Conservation (phyloP, 306 rosid genomes). For the Chamaecrista fasciculata region DNA sequence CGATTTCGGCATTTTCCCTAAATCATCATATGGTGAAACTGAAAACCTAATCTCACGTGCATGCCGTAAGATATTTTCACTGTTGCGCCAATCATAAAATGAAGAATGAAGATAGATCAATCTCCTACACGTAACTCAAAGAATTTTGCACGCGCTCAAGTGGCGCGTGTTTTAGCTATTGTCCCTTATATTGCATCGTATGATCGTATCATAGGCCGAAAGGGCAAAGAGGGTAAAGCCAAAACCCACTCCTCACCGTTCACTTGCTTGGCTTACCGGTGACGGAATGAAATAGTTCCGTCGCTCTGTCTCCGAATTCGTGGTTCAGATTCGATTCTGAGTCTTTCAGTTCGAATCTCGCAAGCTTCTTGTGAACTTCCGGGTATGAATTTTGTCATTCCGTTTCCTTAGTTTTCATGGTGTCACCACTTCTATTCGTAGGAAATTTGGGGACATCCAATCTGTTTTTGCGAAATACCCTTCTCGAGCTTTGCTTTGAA, state of each 20-base stretch:
- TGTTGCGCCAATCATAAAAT: slow-evolving; percentile 29
- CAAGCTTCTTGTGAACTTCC: slow-evolving; percentile 19
- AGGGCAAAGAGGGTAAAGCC: slow-evolving; percentile 25
- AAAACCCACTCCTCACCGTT: slow-evolving; percentile 54
- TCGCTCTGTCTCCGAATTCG: slow-evolving; percentile 20
- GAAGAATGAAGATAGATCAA: background rate
- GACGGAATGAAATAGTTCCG: slow-evolving; percentile 41
- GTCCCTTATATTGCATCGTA: background rate
- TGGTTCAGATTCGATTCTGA: slow-evolving; percentile 43
- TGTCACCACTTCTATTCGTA: background rate
- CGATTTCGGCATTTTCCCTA: too few relatives aligned
- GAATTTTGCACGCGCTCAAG: slow-evolving; percentile 20
- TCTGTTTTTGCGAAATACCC: slow-evolving; percentile 14
- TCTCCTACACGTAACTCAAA: background rate
- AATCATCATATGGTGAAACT: background rate
- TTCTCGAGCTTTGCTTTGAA: background rate
- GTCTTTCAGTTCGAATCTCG: slow-evolving; percentile 18
- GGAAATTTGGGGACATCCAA: background rate
- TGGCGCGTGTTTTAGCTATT: slow-evolving; percentile 34
- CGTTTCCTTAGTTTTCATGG: slow-evolving; percentile 8
- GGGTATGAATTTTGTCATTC: slow-evolving; percentile 45
- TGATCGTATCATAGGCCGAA: background rate
- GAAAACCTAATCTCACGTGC: slow-evolving; percentile 37
- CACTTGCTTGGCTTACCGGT: slow-evolving; percentile 50
- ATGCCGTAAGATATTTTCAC: slow-evolving; percentile 27